Evolutionary conservation across 306 rosid species (phyloP), one percentile per base, ranked within the genome.

Genomic region (Canavalia gladiata): DNA sequence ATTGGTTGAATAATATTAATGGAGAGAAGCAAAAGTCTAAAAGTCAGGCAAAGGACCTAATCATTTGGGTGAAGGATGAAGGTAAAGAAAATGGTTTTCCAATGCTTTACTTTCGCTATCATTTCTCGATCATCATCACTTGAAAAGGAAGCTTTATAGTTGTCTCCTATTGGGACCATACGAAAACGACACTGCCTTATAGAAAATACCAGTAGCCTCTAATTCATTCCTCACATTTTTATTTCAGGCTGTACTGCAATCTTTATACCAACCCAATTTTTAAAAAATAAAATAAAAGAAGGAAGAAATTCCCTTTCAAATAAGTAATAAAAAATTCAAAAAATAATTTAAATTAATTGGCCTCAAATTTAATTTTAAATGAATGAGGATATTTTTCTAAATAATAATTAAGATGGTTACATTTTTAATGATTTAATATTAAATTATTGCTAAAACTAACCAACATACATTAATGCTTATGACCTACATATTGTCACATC

Each of bases 141-240:
- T 88, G 82, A 84, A 90, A 91, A 88, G 92, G 84, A 90, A 87
- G 94, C 90, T 88, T 92, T 88, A 78, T 85, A 77, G 85, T 88
- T 92, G 91, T 81, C 83, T 72, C 68, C 56, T 83, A 84, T 75
- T 65, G 52, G 57, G 80, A 88, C 88, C 70, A 34, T 41, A 58
- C 43, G 88, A 89, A 84, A 88, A 86, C 47, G 88, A 84, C 90
- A 30, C 46, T 63, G 63, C 82, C 84, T 81, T 81, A 8, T 55
- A 31, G 47, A 18, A 81, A 76, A 78, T 74, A 74, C 68, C 35
- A 60, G 55, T 77, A 69, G 59, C 83, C 82, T 78, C 78, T 39
- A 59, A 30, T 28, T 67, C 46, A 25, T 62, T 28, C 33, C 30
- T 55, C 80, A 35, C 76, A 4, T 70, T 57, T 42, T 34, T 66